Percentiles rank a stretch among this genome's conserved stretches.
phyloP scores from a whole-genome alignment of 78 protist genomes.

The Dictyostelium intermedium region DNA sequence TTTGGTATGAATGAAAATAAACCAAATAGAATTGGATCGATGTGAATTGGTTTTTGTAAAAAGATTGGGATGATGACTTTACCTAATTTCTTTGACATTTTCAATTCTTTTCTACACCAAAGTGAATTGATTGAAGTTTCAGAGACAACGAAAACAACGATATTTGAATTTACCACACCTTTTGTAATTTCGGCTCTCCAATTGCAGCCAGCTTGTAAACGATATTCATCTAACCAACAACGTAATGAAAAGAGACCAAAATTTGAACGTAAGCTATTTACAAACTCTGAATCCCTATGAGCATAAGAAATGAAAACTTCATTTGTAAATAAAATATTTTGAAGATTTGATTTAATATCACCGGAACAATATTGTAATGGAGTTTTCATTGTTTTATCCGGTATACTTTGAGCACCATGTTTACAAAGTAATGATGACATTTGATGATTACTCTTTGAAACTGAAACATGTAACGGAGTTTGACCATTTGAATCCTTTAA shows the following conservation, averaged over 20 bases:
- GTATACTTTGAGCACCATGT: conserved; percentile 57
- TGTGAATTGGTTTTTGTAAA: neutral
- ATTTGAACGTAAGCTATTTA: neutral
- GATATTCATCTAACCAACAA: conserved; percentile 76
- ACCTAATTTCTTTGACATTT: conserved; percentile 53
- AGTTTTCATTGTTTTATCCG: conserved; percentile 58
- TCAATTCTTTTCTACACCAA: conserved; percentile 77
- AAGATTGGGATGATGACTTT: conserved; percentile 24
- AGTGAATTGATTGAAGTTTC: conserved; percentile 47
- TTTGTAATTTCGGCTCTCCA: conserved; percentile 67
- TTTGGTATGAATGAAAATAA: conserved; percentile 2
- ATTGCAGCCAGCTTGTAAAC: conserved; percentile 72
- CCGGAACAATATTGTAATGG: conserved; percentile 37
- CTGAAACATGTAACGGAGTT: conserved; percentile 45
- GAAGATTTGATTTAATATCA: conserved; percentile 13
- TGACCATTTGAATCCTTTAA: conserved; percentile 10
- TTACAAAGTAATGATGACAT: conserved; percentile 4
- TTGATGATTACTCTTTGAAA: neutral
- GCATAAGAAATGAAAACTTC: conserved; percentile 61
- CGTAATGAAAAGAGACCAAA: conserved; percentile 27
- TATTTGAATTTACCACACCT: conserved; percentile 20
- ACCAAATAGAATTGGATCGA: conserved; percentile 51
- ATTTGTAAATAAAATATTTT: conserved; percentile 41
- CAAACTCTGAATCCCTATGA: conserved; percentile 59
- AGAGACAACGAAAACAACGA: conserved; percentile 22